A percentile compares a stretch with the other conserved stretches of the same genome.
Conservation (phyloP, 345 rosid genomes). For the Psidium friedrichsthalianum region DNA sequence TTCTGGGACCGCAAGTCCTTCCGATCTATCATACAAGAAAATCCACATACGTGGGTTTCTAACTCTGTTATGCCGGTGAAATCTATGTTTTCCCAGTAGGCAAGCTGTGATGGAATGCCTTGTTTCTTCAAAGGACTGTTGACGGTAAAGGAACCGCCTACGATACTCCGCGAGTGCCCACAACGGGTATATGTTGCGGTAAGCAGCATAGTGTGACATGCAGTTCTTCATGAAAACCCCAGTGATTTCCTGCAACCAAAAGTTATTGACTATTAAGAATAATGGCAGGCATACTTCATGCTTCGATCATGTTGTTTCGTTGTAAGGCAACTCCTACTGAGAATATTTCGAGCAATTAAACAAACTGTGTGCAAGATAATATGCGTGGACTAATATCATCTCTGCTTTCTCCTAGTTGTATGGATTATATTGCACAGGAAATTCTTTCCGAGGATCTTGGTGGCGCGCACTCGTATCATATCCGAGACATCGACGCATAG, state of each 20-base stretch:
- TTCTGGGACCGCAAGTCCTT: neutral
- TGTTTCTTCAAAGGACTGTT: neutral
- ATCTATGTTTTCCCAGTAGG: neutral
- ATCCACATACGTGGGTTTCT: neutral
- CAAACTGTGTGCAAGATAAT: too few relatives aligned
- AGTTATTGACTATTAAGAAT: too few relatives aligned
- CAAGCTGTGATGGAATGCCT: neutral
- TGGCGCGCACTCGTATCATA: neutral
- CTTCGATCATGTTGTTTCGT: too few relatives aligned
- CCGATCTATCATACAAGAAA: neutral
- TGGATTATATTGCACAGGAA: neutral
- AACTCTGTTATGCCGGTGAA: neutral
- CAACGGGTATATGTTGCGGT: slow-evolving; percentile 28
- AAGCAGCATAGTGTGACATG: slow-evolving; percentile 26
- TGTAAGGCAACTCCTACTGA: too few relatives aligned
- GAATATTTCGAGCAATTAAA: too few relatives aligned
- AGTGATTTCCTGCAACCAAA: slow-evolving; percentile 18
- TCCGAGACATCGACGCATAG: too few relatives aligned
- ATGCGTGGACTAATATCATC: neutral
- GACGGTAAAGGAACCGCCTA: slow-evolving; percentile 10
- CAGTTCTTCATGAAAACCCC: slow-evolving; percentile 36
- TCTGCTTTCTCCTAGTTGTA: neutral
- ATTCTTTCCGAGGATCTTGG: neutral
- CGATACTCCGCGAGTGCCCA: slow-evolving; percentile 41
- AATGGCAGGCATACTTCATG: too few relatives aligned